Base-by-base conservation (phyloP, 305 asterid species). In the Fraxinus platypoda region DNA sequence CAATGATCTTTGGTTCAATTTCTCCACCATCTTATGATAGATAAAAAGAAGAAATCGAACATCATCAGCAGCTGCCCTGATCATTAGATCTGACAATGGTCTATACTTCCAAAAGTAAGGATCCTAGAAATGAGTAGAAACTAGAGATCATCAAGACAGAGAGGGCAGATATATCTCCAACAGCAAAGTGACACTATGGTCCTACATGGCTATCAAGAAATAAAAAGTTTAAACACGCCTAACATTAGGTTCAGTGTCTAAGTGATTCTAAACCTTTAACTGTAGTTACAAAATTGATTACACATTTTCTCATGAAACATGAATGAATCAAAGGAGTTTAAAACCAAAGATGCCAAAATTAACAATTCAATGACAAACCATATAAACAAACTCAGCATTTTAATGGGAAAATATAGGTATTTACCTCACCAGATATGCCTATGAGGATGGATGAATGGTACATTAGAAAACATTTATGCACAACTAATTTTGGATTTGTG, bases 61-160 rank as follows among this genome's bases (percentile, higher is more conserved):
- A 84, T 96, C 98, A 83, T 96, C 99, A 49, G 99, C 98, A 79
- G 98, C 99, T 35, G 99, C 98, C 62, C 99, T 97, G 81, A 91
- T 85, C 98, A 96, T 96, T 85, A 85, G 85, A 74, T 96, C 94
- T 83, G 99, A 92, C 75, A 93, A 83, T 68, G 98, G 99, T 81
- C 98, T 91, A 83, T 94, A 88, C 35, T 89, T 89, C 99, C 98
- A 96, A 87, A 91, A 96, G 21, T 89, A 91, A 80, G 97, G 98
- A 89, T 94, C 98, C 99, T 94, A 93, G 68, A 80, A 87, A 87
- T 66, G 80, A 77, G 82, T 38, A 62, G 71, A 77, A 75, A 64
- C 35, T 64, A 64, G 73, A 64, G 34, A 43, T 75, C 38, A 78
- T 84, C 81, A 88, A 81, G 84, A 84, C 72, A 75, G 13, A 66